Percentiles rank a stretch among this genome's conserved stretches.
phyloP scores from a whole-genome alignment of 257 asterid species.

The Salvia miltiorrhiza region DNA sequence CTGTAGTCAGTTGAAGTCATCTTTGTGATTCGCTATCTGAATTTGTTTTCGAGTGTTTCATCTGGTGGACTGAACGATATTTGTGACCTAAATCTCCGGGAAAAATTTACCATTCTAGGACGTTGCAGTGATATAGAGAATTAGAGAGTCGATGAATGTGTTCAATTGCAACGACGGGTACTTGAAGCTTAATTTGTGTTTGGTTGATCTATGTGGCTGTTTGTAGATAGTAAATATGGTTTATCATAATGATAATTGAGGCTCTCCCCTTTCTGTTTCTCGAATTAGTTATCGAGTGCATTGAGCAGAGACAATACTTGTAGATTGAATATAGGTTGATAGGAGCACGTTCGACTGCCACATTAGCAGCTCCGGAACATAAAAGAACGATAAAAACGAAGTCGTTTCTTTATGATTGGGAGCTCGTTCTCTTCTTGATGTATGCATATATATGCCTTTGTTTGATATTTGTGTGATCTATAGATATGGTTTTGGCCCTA shows the following conservation, averaged over 20 bases:
- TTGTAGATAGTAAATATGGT: not conserved
- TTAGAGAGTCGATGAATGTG: not conserved
- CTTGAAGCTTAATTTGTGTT: too few relatives aligned
- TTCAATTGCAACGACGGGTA: not conserved
- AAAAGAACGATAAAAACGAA: not conserved
- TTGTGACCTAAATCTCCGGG: not conserved
- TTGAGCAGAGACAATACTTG: not conserved
- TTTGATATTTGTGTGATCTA: not conserved
- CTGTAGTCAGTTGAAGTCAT: not conserved
- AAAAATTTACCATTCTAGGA: not conserved
- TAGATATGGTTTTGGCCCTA: too few relatives aligned
- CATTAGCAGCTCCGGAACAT: not conserved
- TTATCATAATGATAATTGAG: too few relatives aligned
- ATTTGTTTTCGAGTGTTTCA: not conserved
- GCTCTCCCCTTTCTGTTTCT: not conserved
- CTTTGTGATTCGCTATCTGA: not conserved
- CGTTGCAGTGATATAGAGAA: not conserved
- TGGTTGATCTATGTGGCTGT: not conserved
- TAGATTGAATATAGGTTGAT: not conserved
- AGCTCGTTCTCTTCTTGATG: not conserved
- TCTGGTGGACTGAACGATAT: not conserved
- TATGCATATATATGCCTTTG: not conserved
- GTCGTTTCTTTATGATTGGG: not conserved
- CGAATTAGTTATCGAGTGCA: not conserved
- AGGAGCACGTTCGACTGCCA: not conserved